These are phyloP conservation scores for Colletotrichum sp. DNA, from an alignment of 2,329 filamentous ascomycete species.

Conservation along the genomic window DNA sequence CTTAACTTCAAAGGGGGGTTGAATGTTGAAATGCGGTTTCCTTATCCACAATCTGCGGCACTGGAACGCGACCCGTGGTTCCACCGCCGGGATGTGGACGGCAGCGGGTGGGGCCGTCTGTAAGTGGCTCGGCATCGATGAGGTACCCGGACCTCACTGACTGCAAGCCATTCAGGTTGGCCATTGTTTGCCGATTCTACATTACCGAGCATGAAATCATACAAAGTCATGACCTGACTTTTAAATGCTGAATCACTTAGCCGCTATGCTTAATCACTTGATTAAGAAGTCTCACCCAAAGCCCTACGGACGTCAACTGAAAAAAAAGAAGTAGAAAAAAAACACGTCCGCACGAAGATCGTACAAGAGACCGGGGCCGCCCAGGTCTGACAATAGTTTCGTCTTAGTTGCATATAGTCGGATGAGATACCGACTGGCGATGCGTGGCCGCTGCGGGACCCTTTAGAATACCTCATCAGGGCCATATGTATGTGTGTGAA, in stretches of 20 bases:
- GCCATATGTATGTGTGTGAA: accelerated
- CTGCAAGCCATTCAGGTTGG: not conserved
- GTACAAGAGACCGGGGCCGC: not conserved
- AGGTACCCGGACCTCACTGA: not conserved
- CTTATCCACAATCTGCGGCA: not conserved
- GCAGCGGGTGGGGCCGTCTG: not conserved
- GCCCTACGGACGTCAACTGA: not conserved
- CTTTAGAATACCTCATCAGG: not conserved
- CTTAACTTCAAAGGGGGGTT: not conserved
- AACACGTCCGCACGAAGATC: not conserved
- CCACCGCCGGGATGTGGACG: slow-evolving; percentile 4
- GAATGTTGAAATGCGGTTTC: not conserved
- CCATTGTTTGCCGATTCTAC: not conserved
- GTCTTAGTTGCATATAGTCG: not conserved
- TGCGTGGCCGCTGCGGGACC: not conserved
- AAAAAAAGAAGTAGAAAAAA: no score
- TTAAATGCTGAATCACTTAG: not conserved
- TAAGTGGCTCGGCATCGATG: not conserved
- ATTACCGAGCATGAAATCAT: not conserved
- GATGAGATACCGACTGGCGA: not conserved
- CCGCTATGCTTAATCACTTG: accelerated
- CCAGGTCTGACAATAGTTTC: not conserved
- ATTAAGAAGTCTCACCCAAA: not conserved
- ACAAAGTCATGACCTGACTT: not conserved
- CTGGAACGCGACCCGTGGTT: not conserved